These are phyloP conservation scores for Kwoniella newhampshirensis DNA, from an alignment of 768 basidiomycete species.

Conservation along the genomic window DNA sequence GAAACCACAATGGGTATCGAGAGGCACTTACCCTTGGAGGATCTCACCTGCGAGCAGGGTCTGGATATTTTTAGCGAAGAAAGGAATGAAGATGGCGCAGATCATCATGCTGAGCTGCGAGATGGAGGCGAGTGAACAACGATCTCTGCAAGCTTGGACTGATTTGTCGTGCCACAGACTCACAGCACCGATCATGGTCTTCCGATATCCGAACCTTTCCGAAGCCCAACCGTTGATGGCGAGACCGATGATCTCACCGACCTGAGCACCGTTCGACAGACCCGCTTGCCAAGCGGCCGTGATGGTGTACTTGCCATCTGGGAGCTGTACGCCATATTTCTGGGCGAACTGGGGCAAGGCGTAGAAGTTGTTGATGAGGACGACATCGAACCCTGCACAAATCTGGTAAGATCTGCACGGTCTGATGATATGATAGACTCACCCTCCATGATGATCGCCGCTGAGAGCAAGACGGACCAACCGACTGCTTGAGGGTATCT, in stretches of 20 bases:
- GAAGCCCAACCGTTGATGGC: conserved; percentile 26
- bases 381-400: conserved; percentile 32
- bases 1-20: not conserved
- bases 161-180: not conserved
- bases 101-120: conserved; percentile 21
- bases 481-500: conserved; percentile 14
- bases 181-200: conserved; percentile 38
- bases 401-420: not conserved
- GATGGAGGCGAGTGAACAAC: not conserved
- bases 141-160: not conserved
- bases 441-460: conserved; percentile 26
- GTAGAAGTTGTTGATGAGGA: conserved; percentile 21
- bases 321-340: conserved; percentile 27
- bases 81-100: conserved; percentile 39
- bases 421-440: too few species aligned
- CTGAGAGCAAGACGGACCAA: conserved; percentile 14
- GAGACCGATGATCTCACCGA: conserved; percentile 51
- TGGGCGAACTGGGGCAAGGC: conserved; percentile 34
- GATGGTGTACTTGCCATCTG: conserved; percentile 42
- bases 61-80: conserved; percentile 36
- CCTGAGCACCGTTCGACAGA: conserved; percentile 48
- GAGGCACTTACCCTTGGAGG: conserved; percentile 21
- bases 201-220: conserved; percentile 49
- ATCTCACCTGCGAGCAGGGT: conserved; percentile 42
- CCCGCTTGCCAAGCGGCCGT: conserved; percentile 52